phyloP scores from a whole-genome alignment of 2,329 filamentous ascomycete species.

The Pseudocercospora musae region DNA sequence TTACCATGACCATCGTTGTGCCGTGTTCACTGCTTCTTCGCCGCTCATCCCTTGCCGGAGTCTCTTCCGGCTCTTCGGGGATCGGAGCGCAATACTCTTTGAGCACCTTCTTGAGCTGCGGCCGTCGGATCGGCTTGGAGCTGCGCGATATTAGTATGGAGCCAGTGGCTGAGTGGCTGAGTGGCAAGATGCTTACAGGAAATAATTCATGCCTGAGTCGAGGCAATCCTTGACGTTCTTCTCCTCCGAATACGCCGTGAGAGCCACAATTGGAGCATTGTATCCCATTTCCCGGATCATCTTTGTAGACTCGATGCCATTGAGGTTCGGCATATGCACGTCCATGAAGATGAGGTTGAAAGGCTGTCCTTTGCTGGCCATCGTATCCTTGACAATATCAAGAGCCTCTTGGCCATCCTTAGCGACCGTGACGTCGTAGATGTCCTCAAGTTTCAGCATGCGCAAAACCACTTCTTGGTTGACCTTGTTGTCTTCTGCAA shows the following conservation, averaged over 20 bases:
- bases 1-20: conserved; percentile 19
- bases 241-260: conserved; percentile 88
- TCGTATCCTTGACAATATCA: conserved; percentile 77
- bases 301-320: conserved; percentile 80
- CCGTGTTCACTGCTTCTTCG: conserved; percentile 10
- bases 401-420: conserved; percentile 66
- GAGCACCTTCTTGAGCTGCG: conserved; percentile 79
- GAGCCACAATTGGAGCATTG: conserved; percentile 82
- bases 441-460: conserved; percentile 70
- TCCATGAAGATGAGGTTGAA: conserved; percentile 82
- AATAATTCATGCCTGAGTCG: conserved; percentile 90
- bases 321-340: conserved; percentile 58
- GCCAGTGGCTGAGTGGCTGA: neutral
- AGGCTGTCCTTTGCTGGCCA: conserved; percentile 58
- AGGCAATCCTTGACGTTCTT: conserved; percentile 66
- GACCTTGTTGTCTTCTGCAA: conserved; percentile 74
- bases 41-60: conserved; percentile 1
- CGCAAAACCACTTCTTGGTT: conserved; percentile 60
- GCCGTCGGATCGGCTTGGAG: conserved; percentile 67
- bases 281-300: conserved; percentile 86
- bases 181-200: conserved; percentile 56
- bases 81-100: conserved; percentile 63
- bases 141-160: conserved; percentile 5
- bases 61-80: conserved; percentile 21
- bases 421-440: conserved; percentile 85